A percentile compares a stretch with the other conserved stretches of the same genome.
phyloP scores from a whole-genome alignment of 2,329 filamentous ascomycete species.

The Xylaria sp. region DNA sequence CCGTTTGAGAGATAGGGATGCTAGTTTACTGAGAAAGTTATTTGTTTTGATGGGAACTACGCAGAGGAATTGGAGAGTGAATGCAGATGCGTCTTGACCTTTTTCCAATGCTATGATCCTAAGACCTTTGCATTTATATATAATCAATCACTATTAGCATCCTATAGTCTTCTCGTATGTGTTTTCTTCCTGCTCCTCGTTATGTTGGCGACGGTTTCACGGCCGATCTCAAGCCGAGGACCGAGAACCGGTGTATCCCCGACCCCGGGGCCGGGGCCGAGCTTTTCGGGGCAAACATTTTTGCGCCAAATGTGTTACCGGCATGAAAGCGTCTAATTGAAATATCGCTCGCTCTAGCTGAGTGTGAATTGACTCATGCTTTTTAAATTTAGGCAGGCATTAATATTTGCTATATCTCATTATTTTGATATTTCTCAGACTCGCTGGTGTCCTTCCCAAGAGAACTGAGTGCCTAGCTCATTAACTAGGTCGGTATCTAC shows the following conservation, averaged over 20 bases:
- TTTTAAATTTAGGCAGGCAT: too few species aligned
- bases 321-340: not conserved
- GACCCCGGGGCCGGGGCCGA: slow-evolving; percentile 14
- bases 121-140: not conserved
- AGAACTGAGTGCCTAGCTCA: too few species aligned
- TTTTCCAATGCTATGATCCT: not conserved
- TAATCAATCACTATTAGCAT: not conserved
- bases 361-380: too few species aligned
- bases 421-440: too few species aligned
- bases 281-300: not conserved
- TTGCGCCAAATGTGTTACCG: not conserved
- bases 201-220: not conserved
- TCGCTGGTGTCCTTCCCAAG: too few species aligned
- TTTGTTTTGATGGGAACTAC: not conserved
- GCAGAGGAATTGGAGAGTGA: not conserved
- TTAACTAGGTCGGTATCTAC: too few species aligned
- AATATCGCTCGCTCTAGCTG: not conserved
- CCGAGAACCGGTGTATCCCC: slow-evolving; percentile 22
- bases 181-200: not conserved
- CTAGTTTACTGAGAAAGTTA: not conserved
- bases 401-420: too few species aligned
- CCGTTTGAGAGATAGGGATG: not conserved
- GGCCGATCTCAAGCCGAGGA: not conserved
- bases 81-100: not conserved
- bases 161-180: not conserved